Conservation (phyloP, 768 basidiomycete species). For the Cystobasidium ongulense region DNA sequence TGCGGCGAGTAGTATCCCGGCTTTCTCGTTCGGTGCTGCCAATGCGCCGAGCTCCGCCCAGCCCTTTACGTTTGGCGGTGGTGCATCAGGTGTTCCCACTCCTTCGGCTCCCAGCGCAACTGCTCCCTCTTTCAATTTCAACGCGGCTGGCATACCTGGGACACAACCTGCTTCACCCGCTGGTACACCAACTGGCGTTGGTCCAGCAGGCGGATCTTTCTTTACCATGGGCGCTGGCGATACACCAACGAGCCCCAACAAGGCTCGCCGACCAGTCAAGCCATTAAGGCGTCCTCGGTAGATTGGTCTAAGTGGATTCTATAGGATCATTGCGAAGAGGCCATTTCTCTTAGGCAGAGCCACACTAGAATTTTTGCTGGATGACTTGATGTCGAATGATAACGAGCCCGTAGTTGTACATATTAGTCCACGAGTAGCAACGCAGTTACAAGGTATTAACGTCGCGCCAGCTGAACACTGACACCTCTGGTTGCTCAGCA, state of each 20-base stretch:
- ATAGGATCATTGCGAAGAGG: too few relatives aligned
- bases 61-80: neutral
- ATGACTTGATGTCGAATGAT: too few relatives aligned
- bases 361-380: too few relatives aligned
- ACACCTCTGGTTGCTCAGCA: too few relatives aligned
- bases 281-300: neutral
- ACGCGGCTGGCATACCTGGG: neutral
- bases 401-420: too few relatives aligned
- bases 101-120: neutral
- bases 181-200: neutral
- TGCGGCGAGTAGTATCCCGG: neutral
- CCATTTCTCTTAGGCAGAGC: too few relatives aligned
- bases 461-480: too few relatives aligned
- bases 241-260: conserved; percentile 8
- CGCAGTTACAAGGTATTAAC: too few relatives aligned
- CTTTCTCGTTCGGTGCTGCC: conserved; percentile 14
- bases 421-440: too few relatives aligned
- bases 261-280: conserved; percentile 15
- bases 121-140: conserved; percentile 1
- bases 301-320: too few relatives aligned
- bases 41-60: neutral
- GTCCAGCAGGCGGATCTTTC: neutral
- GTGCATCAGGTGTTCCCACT: neutral
- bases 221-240: conserved; percentile 10
- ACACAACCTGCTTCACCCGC: neutral